Base-by-base conservation (phyloP, 495 filamentous ascomycete species). In the Aspergillus indologenus region DNA sequence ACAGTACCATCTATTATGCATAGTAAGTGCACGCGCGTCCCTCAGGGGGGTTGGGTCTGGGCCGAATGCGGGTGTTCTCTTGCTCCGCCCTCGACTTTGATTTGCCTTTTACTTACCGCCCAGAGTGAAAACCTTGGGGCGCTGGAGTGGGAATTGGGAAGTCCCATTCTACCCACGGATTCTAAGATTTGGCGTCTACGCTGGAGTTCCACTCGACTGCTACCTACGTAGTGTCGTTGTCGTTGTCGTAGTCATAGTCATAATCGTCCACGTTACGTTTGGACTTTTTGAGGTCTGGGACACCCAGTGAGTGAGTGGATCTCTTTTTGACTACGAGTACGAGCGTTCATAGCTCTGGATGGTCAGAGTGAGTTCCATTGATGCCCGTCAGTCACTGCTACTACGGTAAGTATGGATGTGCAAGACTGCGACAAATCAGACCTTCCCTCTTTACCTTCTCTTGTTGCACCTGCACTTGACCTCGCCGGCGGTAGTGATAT, bases 41-140 rank as follows among this genome's bases (percentile, higher is more conserved):
- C 53, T 23, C 43, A 59, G 60, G 62, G 63, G 59, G 53, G 47
- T 45, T 54, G 56, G 58, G 65, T 72, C 68, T 65, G 63, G 68
- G 59, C 65, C 67, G 58, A 53, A 70, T 69, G 67, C 66, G 67
- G 67, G 62, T 40, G 12, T 40, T 62, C 69, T 64, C 69, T 59
- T 22, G 42, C 58, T 54, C 52, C 51, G 58, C 59, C 21, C 56
- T 57, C 40, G 23, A 53, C 34, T 64, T 43, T 67, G 59, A 67
- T 67, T 67, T 62, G 65, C 53, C 51, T 22, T 23, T 22, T 29
- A 21, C 34, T 19, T 50, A 54, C 53, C 18, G 56, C 55, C 64
- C 43, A 57, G n/a, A 29, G 56, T 17, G 42, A 29, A 45, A 48
- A 22, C 58, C 42, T 54, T 21, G 56, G 26, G 47, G 54, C 53